Evolutionary conservation across 1,284 basidiomycete genomes (phyloP), one percentile per base, ranked within the genome.

Genomic region (Phylloboletellus chloephorus): DNA sequence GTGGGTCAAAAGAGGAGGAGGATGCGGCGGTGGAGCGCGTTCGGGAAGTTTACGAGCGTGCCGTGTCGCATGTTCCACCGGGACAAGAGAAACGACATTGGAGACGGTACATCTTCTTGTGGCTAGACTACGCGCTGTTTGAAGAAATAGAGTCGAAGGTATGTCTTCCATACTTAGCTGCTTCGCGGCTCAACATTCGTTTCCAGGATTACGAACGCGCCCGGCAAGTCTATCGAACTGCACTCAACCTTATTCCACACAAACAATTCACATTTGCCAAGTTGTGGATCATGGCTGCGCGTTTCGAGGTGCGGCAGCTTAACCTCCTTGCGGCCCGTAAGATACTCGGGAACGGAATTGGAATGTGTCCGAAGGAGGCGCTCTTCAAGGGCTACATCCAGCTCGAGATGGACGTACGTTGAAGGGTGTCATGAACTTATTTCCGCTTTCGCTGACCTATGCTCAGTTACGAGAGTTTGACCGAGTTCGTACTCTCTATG

Each of bases 261-360:
- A 93, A 93, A 57, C 78, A 82, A 42, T 98, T 99, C 63, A 98
- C 96, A 0, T 99, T 99, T 54, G 91, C 95, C 10, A 98, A 98
- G 66, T 67, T 95, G 10, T 96, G 92, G 92, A 65, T 88, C 35
- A 74, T 87, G 67, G 96, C 88, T 53, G 92, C 95, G 1, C 80
- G 85, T 47, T 98, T 98, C 56, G 95, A 98, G 63, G 72, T 98
- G 12, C 79, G 96, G 19, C 78, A 82, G 33, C 68, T 96, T 25
- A 84, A 97, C 50, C 68, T 99, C 22, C 66, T 72, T 19, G 80
- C 88, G 11, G 95, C 95, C 3, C 76, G 96, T 36, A 98, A 93
- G 63, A 78, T 94, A 24, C 68, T 99, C 22, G 95, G 95, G 10
- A 77, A 85, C 0, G 86, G 84, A 3, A 93, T 99, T 49, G 96